Percentiles rank a stretch among this genome's conserved stretches.
Evolutionary conservation across 2,329 filamentous ascomycete genomes (phyloP).

Genomic region (Myriosclerotinia curreyana): DNA sequence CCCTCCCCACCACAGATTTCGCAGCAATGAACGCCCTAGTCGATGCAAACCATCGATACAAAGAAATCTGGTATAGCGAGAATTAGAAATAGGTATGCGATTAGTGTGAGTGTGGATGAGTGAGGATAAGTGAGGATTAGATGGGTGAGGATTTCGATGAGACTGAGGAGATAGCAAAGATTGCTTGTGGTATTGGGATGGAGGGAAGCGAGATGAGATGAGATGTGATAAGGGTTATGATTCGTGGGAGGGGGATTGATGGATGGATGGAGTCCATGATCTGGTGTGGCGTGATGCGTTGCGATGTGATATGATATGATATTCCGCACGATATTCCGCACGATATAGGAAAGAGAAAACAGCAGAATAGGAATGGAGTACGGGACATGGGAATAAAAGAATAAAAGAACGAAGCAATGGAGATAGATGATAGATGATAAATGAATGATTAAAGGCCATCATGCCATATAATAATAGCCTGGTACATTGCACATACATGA

Average conservation of each 20-base stretch:
- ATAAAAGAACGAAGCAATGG: not conserved
- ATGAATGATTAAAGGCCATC: not conserved
- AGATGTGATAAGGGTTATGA: not conserved
- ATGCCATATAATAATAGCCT: not conserved
- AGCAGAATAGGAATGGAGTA: not conserved
- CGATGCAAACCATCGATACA: slow-evolving; percentile 78
- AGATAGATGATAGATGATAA: not conserved
- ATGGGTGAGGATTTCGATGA: no score
- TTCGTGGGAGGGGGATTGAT: not conserved
- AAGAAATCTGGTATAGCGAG: slow-evolving; percentile 67
- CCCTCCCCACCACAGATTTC: slow-evolving; percentile 50
- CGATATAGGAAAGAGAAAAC: no score
- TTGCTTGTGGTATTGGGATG: not conserved
- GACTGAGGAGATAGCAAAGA: not conserved
- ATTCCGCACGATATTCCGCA: not conserved
- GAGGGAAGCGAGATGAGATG: not conserved
- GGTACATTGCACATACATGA: not conserved
- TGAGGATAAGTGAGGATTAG: no score
- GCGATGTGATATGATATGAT: not conserved
- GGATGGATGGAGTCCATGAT: not conserved
- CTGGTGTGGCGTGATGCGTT: not conserved
- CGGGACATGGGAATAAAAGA: not conserved
- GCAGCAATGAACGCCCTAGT: slow-evolving; percentile 74
- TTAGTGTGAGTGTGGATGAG: no score
- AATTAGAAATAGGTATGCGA: not conserved